These are phyloP conservation scores for Juncus effusus DNA, from an alignment of 176 grass and related monocot genomes.

Conservation along the genomic window DNA sequence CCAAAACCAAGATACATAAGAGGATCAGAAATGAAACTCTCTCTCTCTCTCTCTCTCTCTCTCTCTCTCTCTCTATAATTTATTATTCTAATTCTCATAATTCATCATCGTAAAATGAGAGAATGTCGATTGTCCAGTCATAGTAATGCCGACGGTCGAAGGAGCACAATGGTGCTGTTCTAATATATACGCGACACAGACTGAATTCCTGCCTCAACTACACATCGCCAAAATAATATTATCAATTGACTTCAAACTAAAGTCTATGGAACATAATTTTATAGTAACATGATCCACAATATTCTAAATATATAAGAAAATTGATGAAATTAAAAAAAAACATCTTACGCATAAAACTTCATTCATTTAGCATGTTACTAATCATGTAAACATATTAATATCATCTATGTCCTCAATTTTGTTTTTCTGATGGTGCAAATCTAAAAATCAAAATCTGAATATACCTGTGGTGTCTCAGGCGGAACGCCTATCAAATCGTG, in stretches of 20 bases:
- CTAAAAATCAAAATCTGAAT: background rate
- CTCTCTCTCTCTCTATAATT: too few relatives aligned
- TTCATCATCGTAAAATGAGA: too few relatives aligned
- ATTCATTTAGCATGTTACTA: background rate
- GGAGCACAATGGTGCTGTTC: constrained; percentile 40
- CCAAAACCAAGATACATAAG: too few relatives aligned
- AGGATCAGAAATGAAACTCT: too few relatives aligned
- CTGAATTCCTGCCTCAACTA: constrained; percentile 64
- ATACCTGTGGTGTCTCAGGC: constrained; percentile 8
- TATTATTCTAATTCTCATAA: too few relatives aligned
- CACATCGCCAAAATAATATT: background rate
- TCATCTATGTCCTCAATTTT: background rate
- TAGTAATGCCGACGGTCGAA: constrained; percentile 82
- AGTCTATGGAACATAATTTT: too few relatives aligned
- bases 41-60: too few relatives aligned
- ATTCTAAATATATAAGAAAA: too few relatives aligned
- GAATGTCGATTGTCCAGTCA: too few relatives aligned
- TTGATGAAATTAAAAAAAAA: background rate
- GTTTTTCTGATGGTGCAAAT: background rate
- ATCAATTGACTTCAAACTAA: background rate
- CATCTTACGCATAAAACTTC: too few relatives aligned
- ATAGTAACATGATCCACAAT: too few relatives aligned
- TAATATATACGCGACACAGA: constrained; percentile 61
- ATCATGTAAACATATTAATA: background rate
- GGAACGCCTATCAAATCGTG: background rate